Evolutionary conservation across 164 flowering plant species (phyloP).

Genomic region (Protea cynaroides): DNA sequence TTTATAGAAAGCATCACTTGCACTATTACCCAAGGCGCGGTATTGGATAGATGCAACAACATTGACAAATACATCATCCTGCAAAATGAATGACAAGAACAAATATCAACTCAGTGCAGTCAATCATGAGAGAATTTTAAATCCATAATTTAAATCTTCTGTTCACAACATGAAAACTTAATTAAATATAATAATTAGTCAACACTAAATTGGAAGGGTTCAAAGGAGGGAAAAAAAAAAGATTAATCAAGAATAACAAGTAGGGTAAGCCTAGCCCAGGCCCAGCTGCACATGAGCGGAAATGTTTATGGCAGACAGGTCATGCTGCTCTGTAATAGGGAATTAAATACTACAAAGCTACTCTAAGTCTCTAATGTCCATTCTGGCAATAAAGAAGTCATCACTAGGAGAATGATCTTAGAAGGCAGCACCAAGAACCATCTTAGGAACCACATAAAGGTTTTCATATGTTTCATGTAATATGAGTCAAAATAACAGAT

Average conservation of each 20-base stretch:
- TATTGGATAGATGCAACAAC: conserved; percentile 76
- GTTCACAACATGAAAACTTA: background rate
- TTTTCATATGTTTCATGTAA: too few species aligned
- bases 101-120: background rate
- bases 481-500: too few species aligned
- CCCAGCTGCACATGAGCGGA: background rate
- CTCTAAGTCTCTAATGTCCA: too few species aligned
- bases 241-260: too few species aligned
- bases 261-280: background rate
- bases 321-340: too few species aligned
- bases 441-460: too few species aligned
- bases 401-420: too few species aligned
- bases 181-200: background rate
- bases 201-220: background rate
- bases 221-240: background rate
- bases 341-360: too few species aligned
- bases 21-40: conserved; percentile 58
- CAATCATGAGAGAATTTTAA: background rate
- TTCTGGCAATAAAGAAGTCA: too few species aligned
- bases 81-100: conserved; percentile 13
- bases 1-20: conserved; percentile 69
- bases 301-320: too few species aligned
- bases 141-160: background rate
- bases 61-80: conserved; percentile 85
- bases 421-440: too few species aligned